Evolutionary conservation across 179 eudicot species (phyloP), one percentile per base, ranked within the genome.

Genomic region (Kewa caespitosa): DNA sequence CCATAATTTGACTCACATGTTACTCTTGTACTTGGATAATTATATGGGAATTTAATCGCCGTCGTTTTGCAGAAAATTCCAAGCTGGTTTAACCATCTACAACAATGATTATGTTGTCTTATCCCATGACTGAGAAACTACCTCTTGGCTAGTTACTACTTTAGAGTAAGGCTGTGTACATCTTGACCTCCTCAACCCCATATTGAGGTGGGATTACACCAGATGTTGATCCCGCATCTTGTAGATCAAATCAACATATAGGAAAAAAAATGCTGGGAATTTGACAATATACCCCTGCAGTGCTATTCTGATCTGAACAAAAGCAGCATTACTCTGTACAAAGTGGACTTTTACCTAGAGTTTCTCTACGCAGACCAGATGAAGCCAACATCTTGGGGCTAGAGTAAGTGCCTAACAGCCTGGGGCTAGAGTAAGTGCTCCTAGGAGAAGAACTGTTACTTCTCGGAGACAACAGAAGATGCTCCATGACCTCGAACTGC

Each of bases 381-480:
- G 79, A 43, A 25, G 75, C 75, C 13, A 30, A 30, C 61, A 32
- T 41, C 55, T 34, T 76, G 34, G 80, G 82, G 76, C 79, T 72
- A 30, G 46, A 36, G 31, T 69, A 70, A 0, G 74, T 70, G 76
- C 77, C 75, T 13, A 30, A 30, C 61, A 32, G 41, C 55, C 33
- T 76, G 34, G 80, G 82, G 76, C 79, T 72, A 30, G 46, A 36
- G 31, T 69, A 70, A 0, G 74, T 70, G 76, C 78, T 74, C 18
- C 72, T 25, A 10, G 87, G 81, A 54, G 89, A 76, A 25, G 46
- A 46, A 63, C 59, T 73, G 10, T 64, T 60, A 69, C 82, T 69
- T 83, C 82, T 88, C 20, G 97, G 97, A 34, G 97, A 90, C 78
- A 90, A 76, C 50, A 74, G 61, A 27, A 85, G 88, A 63, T 87